Evolutionary conservation across 2,329 filamentous ascomycete genomes (phyloP), one percentile per base, ranked within the genome.

Genomic region (Sarocladium kiliense): DNA sequence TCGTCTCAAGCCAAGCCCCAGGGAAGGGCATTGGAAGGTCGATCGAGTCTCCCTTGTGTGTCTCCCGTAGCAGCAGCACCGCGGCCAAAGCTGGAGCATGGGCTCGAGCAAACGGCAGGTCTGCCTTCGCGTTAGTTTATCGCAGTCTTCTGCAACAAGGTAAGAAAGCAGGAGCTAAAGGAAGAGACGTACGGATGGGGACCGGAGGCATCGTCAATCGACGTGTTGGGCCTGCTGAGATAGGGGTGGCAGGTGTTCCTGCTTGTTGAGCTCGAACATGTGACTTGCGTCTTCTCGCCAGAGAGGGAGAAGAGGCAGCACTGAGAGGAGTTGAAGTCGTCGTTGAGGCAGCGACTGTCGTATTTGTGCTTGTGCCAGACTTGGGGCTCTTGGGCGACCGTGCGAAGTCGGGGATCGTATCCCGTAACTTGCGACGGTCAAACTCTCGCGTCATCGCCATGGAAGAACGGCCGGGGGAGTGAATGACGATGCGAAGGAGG

Each of bases 1-100:
- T 69, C 0, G 81, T 84, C 54, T 79, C 74, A 2, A 65, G 62
- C 82, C 82, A 86, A 7, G 71, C 76, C 53, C 76, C 74, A 1
- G 82, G 81, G 56, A 78, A 71, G 1, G 82, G 82, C 55, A 86
- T 59, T 0, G 82, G 81, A 10, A 86, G 68, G 59, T 85, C 80
- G 53, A 86, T 71, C 2, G 71, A 69, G 60, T 85, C 82, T 26
- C 79, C 77, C 23, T 41, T 26, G 23, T 41, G 18, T 16, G 23
- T 27, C 16, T 41, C 50, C 11, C 16, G 32, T 3, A 39, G 32
- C 21, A 53, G 30, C 3, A 53, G 34, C 3, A 53, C 50, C 12
- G 50, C 50, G 3, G 32, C 36, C 3, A 53, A 18, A 53, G 50
- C 50, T 5, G 50, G 50, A 30, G 34, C 36, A 39, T 65, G 62